Evolutionary conservation across 345 rosid genomes (phyloP).

Genomic region (Sisymbrium irio): DNA sequence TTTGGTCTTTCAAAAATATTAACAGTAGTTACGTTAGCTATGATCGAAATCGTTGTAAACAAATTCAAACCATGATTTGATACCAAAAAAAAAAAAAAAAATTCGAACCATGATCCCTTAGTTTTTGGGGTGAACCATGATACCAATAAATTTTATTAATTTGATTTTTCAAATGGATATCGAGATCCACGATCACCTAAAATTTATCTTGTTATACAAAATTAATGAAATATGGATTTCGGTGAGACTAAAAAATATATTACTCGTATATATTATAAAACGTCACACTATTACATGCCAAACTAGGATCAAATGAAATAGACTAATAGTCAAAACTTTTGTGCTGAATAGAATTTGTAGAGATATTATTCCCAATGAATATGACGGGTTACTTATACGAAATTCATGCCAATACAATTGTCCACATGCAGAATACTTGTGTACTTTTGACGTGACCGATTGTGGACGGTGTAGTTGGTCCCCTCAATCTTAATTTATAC

Average conservation of each 20-base stretch:
- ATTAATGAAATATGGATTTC: neutral
- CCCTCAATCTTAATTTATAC: constrained; percentile 15
- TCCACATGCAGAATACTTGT: constrained; percentile 25
- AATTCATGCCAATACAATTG: constrained; percentile 25
- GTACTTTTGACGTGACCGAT: constrained; percentile 13
- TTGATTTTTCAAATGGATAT: no score
- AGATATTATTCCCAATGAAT: neutral
- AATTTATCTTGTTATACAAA: no score
- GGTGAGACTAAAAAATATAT: neutral
- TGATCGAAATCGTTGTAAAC: no score
- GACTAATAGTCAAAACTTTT: constrained; percentile 18
- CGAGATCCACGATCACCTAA: neutral
- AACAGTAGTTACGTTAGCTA: no score
- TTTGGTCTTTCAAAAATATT: no score
- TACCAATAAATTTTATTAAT: no score
- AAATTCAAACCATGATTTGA: no score
- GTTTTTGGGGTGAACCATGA: no score
- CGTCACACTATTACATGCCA: neutral
- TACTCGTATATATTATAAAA: neutral
- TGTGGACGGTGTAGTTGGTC: constrained; percentile 25
- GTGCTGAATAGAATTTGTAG: neutral
- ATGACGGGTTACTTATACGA: constrained; percentile 14
- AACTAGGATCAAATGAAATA: neutral
- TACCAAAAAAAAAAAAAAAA: no score
- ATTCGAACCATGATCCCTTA: no score